A percentile compares a stretch with the other conserved stretches of the same genome.
Evolutionary conservation across 768 basidiomycete genomes (phyloP).

Genomic region (Tephrocybe sp.): DNA sequence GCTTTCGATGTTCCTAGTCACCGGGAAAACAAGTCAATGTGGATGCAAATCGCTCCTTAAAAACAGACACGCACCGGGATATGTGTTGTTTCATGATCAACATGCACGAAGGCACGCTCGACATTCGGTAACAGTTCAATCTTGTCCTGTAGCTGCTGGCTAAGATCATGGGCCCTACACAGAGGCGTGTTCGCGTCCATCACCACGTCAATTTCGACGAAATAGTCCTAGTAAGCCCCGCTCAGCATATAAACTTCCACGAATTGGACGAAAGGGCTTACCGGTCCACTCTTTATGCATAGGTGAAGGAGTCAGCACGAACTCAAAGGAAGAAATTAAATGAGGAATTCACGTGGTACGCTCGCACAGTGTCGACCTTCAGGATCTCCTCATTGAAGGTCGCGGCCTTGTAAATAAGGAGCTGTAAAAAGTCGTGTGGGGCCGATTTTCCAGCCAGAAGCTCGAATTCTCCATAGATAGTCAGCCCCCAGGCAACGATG

Average conservation of each 20-base stretch:
- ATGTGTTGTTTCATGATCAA: slow-evolving; percentile 93
- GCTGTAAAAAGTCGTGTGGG: slow-evolving; percentile 85
- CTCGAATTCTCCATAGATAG: slow-evolving; percentile 80
- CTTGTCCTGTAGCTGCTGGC: slow-evolving; percentile 84
- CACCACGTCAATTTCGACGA: slow-evolving; percentile 95
- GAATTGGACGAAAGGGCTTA: slow-evolving; percentile 36
- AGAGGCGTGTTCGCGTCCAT: slow-evolving; percentile 88
- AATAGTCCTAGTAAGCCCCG: slow-evolving; percentile 74
- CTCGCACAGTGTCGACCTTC: slow-evolving; percentile 88
- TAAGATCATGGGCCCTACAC: slow-evolving; percentile 85
- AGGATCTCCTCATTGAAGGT: slow-evolving; percentile 88
- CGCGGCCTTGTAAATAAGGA: slow-evolving; percentile 89
- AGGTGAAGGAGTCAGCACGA: slow-evolving; percentile 5
- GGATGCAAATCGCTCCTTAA: neutral
- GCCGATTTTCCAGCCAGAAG: slow-evolving; percentile 92
- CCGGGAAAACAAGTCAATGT: slow-evolving; percentile 2
- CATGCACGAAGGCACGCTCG: slow-evolving; percentile 92
- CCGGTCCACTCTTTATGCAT: slow-evolving; percentile 64
- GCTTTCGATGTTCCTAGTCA: slow-evolving; percentile 51
- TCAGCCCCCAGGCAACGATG: slow-evolving; percentile 73
- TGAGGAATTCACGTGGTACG: slow-evolving; percentile 72
- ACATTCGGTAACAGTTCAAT: slow-evolving; percentile 89
- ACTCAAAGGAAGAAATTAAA: slow-evolving; percentile 3
- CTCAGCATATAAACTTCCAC: too few relatives aligned
- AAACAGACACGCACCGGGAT: slow-evolving; percentile 36